Evolutionary conservation across 345 rosid genomes (phyloP).

Genomic region (Brassica juncea): DNA sequence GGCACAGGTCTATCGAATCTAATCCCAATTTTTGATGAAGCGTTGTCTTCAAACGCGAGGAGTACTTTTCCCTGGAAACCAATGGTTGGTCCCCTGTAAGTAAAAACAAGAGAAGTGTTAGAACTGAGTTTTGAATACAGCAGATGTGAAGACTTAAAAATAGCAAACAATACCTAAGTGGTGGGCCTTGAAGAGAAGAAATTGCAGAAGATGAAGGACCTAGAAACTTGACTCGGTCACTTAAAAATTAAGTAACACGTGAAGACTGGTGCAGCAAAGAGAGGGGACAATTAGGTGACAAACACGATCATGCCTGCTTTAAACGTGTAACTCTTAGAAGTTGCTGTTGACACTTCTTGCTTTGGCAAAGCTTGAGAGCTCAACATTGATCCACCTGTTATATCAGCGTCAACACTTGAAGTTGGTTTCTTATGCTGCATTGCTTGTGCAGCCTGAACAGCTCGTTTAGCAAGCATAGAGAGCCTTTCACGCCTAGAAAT

Average conservation of each 20-base stretch:
- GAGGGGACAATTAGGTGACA: conserved; percentile 2
- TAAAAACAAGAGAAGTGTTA: no score
- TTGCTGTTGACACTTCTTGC: conserved; percentile 38
- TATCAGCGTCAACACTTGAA: conserved; percentile 91
- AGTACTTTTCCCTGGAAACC: conserved; percentile 45
- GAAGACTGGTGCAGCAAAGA: conserved; percentile 20
- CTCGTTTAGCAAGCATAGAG: conserved; percentile 58
- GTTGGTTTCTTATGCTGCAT: conserved; percentile 74
- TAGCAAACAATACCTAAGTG: no score
- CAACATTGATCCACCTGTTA: conserved; percentile 77
- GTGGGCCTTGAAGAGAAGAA: conserved; percentile 50
- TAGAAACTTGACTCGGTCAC: conserved; percentile 82
- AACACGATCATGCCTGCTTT: conserved; percentile 61
- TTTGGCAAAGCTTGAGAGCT: conserved; percentile 72
- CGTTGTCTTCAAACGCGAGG: conserved; percentile 88
- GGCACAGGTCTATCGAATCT: conserved; percentile 81
- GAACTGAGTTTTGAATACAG: no score
- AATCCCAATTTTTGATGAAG: conserved; percentile 82
- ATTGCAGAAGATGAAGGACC: conserved; percentile 54
- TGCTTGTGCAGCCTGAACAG: conserved; percentile 51
- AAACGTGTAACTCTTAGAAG: conserved; percentile 77
- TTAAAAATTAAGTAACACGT: conserved; percentile 45
- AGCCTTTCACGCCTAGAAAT: conserved; percentile 67
- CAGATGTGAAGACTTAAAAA: no score
- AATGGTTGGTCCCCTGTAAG: no score